Conservation (phyloP, 345 rosid genomes). For the Eucalyptus marginata region DNA sequence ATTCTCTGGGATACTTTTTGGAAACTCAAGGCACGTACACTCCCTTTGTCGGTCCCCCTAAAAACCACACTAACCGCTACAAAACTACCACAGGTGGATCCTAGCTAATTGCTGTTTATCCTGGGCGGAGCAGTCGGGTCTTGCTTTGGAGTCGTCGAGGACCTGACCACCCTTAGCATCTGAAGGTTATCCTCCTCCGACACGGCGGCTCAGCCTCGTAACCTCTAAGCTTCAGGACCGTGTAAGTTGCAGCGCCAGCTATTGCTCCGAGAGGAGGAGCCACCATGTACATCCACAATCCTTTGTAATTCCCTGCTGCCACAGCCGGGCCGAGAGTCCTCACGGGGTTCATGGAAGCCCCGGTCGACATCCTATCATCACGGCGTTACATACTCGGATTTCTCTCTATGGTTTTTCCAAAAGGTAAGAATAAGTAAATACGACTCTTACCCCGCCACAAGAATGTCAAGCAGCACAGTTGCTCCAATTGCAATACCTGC, state of each 20-base stretch:
- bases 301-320: background rate
- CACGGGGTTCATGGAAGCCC: background rate
- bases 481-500: slow-evolving; percentile 3
- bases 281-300: slow-evolving; percentile 58
- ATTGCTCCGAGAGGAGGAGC: slow-evolving; percentile 87
- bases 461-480: background rate
- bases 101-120: background rate
- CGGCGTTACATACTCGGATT: background rate
- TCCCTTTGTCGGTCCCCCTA: too few relatives aligned
- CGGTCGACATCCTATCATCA: background rate
- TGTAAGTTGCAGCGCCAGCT: slow-evolving; percentile 60
- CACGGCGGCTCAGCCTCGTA: slow-evolving; percentile 38
- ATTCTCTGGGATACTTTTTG: background rate
- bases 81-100: background rate
- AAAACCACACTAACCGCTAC: background rate
- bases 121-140: background rate
- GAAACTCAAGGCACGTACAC: background rate
- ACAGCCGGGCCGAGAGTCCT: background rate
- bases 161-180: background rate
- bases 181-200: slow-evolving; percentile 18
- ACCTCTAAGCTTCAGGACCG: slow-evolving; percentile 53
- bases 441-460: background rate
- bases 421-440: background rate
- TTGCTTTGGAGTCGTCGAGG: background rate
- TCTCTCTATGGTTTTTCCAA: background rate